These are phyloP conservation scores for Tolypocladium nubicola DNA, from an alignment of 2,329 filamentous ascomycete species.

Conservation along the genomic window DNA sequence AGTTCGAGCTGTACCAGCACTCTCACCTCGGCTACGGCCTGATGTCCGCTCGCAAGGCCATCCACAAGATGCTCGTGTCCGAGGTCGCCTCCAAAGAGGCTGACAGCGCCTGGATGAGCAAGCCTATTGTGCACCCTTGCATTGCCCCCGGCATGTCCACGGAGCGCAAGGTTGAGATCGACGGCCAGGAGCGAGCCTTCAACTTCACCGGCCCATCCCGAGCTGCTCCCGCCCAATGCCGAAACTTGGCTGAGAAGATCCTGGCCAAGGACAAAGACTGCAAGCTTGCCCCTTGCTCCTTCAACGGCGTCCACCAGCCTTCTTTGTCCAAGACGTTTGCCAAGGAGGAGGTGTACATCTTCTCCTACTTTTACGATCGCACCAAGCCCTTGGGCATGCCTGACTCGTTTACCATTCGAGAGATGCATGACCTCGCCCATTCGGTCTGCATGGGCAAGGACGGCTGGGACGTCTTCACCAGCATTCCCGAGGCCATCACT, in stretches of 20 bases:
- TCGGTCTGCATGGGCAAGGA: constrained; percentile 73
- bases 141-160: constrained; percentile 71
- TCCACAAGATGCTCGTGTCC: constrained; percentile 67
- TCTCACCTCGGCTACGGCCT: constrained; percentile 94
- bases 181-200: constrained; percentile 53
- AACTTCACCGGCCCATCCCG: constrained; percentile 80
- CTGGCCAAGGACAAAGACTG: constrained; percentile 79
- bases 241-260: constrained; percentile 80
- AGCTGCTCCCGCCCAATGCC: constrained; percentile 75
- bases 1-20: constrained; percentile 94
- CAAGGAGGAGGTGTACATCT: constrained; percentile 85
- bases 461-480: constrained; percentile 71
- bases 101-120: constrained; percentile 56
- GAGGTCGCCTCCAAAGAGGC: constrained; percentile 54
- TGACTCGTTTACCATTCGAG: constrained; percentile 86
- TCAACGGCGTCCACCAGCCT: constrained; percentile 95
- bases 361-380: constrained; percentile 97
- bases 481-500: constrained; percentile 64
- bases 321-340: constrained; percentile 85
- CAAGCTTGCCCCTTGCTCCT: constrained; percentile 83
- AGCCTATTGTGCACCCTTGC: constrained; percentile 74
- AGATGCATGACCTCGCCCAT: constrained; percentile 76
- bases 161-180: constrained; percentile 62
- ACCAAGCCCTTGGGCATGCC: constrained; percentile 93
- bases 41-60: constrained; percentile 84